A percentile compares a stretch with the other conserved stretches of the same genome.
Conservation (phyloP, 495 filamentous ascomycete genomes). For the Aspergillus bridgeri region DNA sequence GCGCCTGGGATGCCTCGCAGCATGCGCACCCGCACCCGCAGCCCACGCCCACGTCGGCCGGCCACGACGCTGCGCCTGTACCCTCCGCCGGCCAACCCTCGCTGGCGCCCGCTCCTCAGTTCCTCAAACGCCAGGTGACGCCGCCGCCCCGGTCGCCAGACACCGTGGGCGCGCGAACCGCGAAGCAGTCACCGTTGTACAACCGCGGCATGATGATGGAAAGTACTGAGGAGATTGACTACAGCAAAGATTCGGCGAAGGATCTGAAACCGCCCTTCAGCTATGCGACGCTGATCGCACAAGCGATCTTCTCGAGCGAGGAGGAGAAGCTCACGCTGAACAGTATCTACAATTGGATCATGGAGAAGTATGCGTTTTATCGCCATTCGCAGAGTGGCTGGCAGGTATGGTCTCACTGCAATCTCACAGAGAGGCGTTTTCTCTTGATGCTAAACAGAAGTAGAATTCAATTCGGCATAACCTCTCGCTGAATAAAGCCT, state of each 20-base stretch:
- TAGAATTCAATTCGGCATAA: constrained; percentile 97
- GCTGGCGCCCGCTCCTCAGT: constrained; percentile 65
- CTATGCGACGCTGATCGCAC: constrained; percentile 95
- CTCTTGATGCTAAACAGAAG: constrained; percentile 6
- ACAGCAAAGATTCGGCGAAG: constrained; percentile 73
- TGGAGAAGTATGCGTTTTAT: constrained; percentile 84
- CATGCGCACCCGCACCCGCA: constrained; percentile 41
- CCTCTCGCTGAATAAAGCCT: constrained; percentile 86
- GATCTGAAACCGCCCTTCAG: constrained; percentile 94
- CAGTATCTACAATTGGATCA: constrained; percentile 91
- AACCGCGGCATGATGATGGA: constrained; percentile 70
- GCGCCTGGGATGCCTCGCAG: constrained; percentile 37
- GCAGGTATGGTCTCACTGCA: constrained; percentile 59
- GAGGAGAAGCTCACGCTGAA: constrained; percentile 84
- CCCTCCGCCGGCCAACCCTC: constrained; percentile 45
- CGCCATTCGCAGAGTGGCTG: constrained; percentile 77
- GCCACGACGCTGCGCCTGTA: constrained; percentile 23
- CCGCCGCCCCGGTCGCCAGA: constrained; percentile 54
- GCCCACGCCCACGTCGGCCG: constrained; percentile 11
- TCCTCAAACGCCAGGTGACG: constrained; percentile 65
- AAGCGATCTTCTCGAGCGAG: constrained; percentile 79
- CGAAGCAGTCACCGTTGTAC: constrained; percentile 57
- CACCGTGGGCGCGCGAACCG: constrained; percentile 43
- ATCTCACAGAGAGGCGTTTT: background rate
- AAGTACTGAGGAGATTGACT: constrained; percentile 76